phyloP scores from a whole-genome alignment of 2,329 filamentous ascomycete genomes.

The Sordariomycetes sp. region DNA sequence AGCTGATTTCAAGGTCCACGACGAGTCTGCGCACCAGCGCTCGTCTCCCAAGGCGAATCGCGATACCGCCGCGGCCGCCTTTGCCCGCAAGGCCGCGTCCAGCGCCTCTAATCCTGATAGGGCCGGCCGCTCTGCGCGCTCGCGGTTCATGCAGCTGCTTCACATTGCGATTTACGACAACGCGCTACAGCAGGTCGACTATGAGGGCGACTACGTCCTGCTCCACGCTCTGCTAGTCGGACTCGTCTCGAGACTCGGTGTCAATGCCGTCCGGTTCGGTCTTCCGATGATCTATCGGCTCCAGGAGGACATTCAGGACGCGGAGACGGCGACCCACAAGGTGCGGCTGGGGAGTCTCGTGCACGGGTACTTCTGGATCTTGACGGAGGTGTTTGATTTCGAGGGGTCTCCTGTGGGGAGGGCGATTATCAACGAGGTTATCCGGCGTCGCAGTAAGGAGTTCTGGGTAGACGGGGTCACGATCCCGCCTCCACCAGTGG shows the following conservation, averaged over 20 bases:
- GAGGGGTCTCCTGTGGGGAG: slow-evolving; percentile 55
- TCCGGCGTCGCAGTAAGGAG: slow-evolving; percentile 55
- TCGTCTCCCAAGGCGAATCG: slow-evolving; percentile 25
- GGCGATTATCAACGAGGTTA: slow-evolving; percentile 64
- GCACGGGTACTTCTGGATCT: slow-evolving; percentile 76
- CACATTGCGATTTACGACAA: slow-evolving; percentile 87
- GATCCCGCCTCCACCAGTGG: slow-evolving; percentile 53
- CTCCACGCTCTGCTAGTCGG: slow-evolving; percentile 65
- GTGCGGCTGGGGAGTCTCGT: slow-evolving; percentile 73
- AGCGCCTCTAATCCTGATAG: slow-evolving; percentile 51
- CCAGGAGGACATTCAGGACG: slow-evolving; percentile 66
- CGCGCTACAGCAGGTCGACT: slow-evolving; percentile 58
- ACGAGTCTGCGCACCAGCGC: slow-evolving; percentile 35
- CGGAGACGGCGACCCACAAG: slow-evolving; percentile 55
- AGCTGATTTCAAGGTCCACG: slow-evolving; percentile 47
- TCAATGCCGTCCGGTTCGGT: slow-evolving; percentile 68
- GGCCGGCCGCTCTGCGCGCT: slow-evolving; percentile 32
- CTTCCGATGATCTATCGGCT: slow-evolving; percentile 81
- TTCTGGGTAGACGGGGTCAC: slow-evolving; percentile 69
- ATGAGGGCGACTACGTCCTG: slow-evolving; percentile 61
- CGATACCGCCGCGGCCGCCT: slow-evolving; percentile 18
- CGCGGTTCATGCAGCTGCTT: slow-evolving; percentile 68
- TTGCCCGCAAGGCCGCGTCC: slow-evolving; percentile 53
- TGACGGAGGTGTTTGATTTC: slow-evolving; percentile 67
- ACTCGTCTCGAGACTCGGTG: slow-evolving; percentile 63